A percentile compares a stretch with the other conserved stretches of the same genome.
These are phyloP conservation scores for Meira miltonrushii DNA, from an alignment of 1,284 basidiomycete species.

Conservation along the genomic window DNA sequence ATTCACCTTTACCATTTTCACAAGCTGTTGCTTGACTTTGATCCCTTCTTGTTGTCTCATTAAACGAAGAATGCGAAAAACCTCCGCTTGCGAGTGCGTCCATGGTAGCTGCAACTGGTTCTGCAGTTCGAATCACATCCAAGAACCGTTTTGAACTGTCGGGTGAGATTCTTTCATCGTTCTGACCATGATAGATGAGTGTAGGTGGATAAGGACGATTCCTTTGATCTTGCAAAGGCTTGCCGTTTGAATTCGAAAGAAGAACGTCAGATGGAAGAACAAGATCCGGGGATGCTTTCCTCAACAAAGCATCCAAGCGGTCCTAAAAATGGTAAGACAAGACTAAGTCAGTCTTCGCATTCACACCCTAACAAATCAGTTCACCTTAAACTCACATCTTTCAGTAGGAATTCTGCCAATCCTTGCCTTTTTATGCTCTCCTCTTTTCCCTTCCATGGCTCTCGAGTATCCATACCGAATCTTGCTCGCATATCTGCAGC, in stretches of 20 bases:
- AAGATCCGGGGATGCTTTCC: constrained; percentile 4
- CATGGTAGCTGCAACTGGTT: constrained; percentile 5
- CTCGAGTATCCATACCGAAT: constrained; percentile 8
- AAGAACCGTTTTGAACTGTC: neutral
- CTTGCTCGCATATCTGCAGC: neutral
- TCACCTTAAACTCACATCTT: neutral
- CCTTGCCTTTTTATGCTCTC: constrained; percentile 5
- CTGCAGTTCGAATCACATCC: neutral
- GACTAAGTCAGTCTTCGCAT: neutral
- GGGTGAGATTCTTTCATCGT: neutral
- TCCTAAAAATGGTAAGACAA: neutral
- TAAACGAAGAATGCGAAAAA: neutral
- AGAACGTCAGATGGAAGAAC: neutral
- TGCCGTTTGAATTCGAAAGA: neutral
- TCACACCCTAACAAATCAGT: neutral
- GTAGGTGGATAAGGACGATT: constrained; percentile 11
- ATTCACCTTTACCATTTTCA: neutral
- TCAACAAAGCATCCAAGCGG: neutral
- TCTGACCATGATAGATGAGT: neutral
- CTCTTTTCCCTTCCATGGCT: constrained; percentile 3
- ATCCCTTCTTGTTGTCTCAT: neutral
- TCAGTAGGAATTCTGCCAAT: neutral
- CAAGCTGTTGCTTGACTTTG: neutral
- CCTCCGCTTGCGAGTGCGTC: neutral
- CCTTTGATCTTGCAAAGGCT: neutral